Evolutionary conservation across 306 rosid species (phyloP).

Genomic region (Heteromeles arbutifolia): DNA sequence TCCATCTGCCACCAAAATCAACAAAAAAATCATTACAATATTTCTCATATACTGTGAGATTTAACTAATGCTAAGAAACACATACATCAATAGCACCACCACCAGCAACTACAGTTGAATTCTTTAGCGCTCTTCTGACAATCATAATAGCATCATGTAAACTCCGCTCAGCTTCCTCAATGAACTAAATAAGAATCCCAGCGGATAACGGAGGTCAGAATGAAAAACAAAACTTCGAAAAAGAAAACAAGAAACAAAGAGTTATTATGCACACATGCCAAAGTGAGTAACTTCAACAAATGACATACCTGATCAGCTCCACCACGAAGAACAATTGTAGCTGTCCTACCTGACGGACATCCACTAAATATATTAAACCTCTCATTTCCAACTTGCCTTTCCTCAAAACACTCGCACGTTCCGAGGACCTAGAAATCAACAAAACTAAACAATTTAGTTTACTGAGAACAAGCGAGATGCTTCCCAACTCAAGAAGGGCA

Average conservation of each 20-base stretch:
- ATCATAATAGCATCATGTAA: slow-evolving; percentile 99
- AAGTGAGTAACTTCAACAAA: neutral
- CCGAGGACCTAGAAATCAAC: slow-evolving; percentile 74
- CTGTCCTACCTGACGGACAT: slow-evolving; percentile 90
- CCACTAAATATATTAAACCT: slow-evolving; percentile 93
- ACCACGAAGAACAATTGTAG: slow-evolving; percentile 98
- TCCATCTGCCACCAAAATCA: slow-evolving; percentile 72
- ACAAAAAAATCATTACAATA: neutral
- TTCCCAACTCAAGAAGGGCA: neutral
- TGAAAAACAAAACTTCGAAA: neutral
- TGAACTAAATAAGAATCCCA: slow-evolving; percentile 52
- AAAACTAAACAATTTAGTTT: slow-evolving; percentile 17
- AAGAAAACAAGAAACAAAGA: neutral
- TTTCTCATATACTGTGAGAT: neutral
- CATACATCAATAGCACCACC: slow-evolving; percentile 99
- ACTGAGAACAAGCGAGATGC: neutral
- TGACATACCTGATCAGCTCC: slow-evolving; percentile 92
- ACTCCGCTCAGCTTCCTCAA: slow-evolving; percentile 99
- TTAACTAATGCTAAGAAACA: slow-evolving; percentile 6
- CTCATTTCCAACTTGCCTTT: slow-evolving; percentile 95
- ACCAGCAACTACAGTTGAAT: slow-evolving; percentile 96
- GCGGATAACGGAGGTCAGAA: slow-evolving; percentile 11
- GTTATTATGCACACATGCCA: neutral
- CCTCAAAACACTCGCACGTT: slow-evolving; percentile 89
- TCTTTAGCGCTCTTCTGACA: slow-evolving; percentile 93